Base-by-base conservation (phyloP, 108 stramenopile species). In the Craspedostauros australis region DNA sequence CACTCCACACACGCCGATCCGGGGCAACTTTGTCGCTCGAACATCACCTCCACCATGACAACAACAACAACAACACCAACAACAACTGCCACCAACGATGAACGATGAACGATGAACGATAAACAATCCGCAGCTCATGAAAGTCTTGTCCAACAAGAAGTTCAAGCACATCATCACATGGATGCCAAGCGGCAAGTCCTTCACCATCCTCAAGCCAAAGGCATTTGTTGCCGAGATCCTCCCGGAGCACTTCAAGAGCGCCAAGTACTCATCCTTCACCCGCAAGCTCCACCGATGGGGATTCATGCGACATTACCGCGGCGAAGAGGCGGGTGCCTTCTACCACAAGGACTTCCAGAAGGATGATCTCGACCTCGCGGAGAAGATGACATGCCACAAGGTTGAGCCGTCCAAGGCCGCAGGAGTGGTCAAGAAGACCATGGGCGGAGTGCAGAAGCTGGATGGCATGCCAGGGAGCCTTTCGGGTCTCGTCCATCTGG, bases 271-370 rank as follows among this genome's bases (percentile, higher is more conserved):
- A 7, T 63, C 60, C 14, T 78, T 78, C 54, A 72, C 70, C 6
- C 67, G 76, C 32, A 78, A 78, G 38, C 28, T 78, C 6, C 71
- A 78, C 56, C 76, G 76, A 12, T 78, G 76, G 76, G 76, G 76
- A 1, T 77, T 77, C 52, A 37, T 54, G 43, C 53, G 66, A 14
- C 51, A 57, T 26, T 56, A 55, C 23, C 54, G 70, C 34, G 76
- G 76, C 11, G 59, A 63, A 19, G 76, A 77, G 56, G 36, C 68
- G 20, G 70, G 76, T 5, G 66, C 70, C 15, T 77, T 60, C 36
- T 77, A 64, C 41, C 76, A 77, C 65, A 60, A 77, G 40, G 30
- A 52, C 39, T 77, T 77, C 45, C 66, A 55, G 30, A 61, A 52
- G 38, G 76, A 59, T 26, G 53, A 60, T 3, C 34, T 62, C 2